Percentiles rank a stretch among this genome's conserved stretches.
Evolutionary conservation across 2,329 filamentous ascomycete species (phyloP).

Genomic region (Rugonectria rugulosa): DNA sequence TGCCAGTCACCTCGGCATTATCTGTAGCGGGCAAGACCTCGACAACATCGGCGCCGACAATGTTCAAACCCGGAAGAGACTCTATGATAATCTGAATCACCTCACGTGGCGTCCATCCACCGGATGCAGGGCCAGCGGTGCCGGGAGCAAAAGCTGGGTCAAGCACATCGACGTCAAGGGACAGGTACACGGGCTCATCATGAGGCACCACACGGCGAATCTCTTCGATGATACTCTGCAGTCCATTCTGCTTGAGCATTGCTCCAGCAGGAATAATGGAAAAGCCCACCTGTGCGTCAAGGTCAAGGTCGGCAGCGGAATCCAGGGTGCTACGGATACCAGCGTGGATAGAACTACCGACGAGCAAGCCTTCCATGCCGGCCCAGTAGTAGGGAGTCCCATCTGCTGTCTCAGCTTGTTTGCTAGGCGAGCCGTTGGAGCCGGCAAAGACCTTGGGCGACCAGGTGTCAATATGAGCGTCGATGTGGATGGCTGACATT

Average conservation of each 20-base stretch:
- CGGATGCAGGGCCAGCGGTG: slow-evolving; percentile 5
- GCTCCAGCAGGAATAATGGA: slow-evolving; percentile 8
- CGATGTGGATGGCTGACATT: slow-evolving; percentile 11
- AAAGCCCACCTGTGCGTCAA: slow-evolving; percentile 9
- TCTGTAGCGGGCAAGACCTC: slow-evolving; percentile 6
- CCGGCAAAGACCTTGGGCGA: slow-evolving; percentile 14
- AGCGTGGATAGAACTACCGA: neutral
- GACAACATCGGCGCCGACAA: slow-evolving; percentile 11
- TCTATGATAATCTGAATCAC: slow-evolving; percentile 12
- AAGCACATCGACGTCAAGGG: slow-evolving; percentile 9
- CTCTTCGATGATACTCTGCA: neutral
- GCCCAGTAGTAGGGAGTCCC: slow-evolving; percentile 4
- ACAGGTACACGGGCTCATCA: slow-evolving; percentile 4
- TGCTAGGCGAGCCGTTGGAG: neutral
- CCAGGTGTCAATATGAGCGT: slow-evolving; percentile 13
- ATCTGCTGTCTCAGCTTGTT: neutral
- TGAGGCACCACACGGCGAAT: neutral
- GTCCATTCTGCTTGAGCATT: slow-evolving; percentile 3
- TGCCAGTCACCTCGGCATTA: neutral
- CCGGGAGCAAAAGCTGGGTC: slow-evolving; percentile 9
- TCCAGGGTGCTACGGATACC: slow-evolving; percentile 1
- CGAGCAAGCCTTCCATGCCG: neutral
- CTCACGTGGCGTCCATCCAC: slow-evolving; percentile 12
- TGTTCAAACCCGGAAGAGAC: neutral
- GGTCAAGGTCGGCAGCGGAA: slow-evolving; percentile 1